A percentile compares a stretch with the other conserved stretches of the same genome.
These are phyloP conservation scores for Fusarium secorum DNA, from an alignment of 2,329 filamentous ascomycete species.

Conservation along the genomic window DNA sequence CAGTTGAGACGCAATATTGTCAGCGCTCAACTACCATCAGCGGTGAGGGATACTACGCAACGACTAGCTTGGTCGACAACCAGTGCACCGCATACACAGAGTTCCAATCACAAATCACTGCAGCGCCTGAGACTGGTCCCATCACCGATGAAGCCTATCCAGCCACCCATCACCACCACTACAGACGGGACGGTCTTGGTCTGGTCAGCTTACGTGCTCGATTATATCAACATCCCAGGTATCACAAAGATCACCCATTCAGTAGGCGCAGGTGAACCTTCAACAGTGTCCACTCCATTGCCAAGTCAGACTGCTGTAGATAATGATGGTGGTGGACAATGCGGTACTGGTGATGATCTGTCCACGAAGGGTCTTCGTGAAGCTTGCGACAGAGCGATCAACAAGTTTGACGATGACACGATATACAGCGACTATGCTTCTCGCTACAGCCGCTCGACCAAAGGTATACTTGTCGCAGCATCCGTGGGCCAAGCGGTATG, in stretches of 20 bases:
- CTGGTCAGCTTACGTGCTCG: background rate
- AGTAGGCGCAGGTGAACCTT: background rate
- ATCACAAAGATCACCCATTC: background rate
- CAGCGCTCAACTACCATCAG: background rate
- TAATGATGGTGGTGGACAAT: slow-evolving; percentile 10
- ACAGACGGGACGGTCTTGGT: slow-evolving; percentile 1
- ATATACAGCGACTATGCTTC: slow-evolving; percentile 1
- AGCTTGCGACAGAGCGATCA: slow-evolving; percentile 8
- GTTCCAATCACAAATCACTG: background rate
- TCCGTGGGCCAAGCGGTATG: background rate
- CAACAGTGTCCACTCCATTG: background rate
- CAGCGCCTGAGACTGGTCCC: background rate
- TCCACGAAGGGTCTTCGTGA: slow-evolving; percentile 1
- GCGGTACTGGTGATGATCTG: background rate
- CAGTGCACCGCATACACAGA: background rate
- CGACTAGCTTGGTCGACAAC: background rate
- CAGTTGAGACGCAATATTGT: background rate
- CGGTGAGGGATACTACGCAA: background rate
- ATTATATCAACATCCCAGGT: background rate
- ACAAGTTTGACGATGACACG: background rate
- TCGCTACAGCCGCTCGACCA: background rate
- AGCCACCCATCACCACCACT: background rate
- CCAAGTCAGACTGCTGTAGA: slow-evolving; percentile 1
- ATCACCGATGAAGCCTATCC: background rate
- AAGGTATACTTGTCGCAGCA: background rate